A percentile compares a stretch with the other conserved stretches of the same genome.
phyloP scores from a whole-genome alignment of 441 rosid genomes.

The Metrosideros polymorpha region DNA sequence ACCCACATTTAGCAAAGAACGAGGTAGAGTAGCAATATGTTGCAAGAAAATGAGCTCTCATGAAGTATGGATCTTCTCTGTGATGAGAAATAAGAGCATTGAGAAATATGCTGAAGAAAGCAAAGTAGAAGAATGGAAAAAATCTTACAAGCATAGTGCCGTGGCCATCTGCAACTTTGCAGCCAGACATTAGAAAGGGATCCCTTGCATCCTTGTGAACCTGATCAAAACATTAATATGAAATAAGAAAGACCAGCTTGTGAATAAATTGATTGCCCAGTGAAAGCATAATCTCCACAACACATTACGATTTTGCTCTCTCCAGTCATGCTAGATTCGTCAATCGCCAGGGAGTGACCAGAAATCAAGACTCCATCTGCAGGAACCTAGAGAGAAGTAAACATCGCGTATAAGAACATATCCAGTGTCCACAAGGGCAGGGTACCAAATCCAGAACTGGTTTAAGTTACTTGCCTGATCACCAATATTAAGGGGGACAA shows the following conservation, averaged over 20 bases:
- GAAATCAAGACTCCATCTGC: constrained; percentile 85
- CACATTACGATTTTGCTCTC: constrained; percentile 84
- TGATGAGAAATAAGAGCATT: neutral
- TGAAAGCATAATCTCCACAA: neutral
- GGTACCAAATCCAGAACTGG: neutral
- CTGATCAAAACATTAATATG: constrained; percentile 22
- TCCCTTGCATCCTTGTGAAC: constrained; percentile 55
- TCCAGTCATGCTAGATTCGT: constrained; percentile 99
- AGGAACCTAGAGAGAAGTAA: constrained; percentile 52
- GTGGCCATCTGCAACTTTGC: constrained; percentile 96
- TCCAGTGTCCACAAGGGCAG: neutral
- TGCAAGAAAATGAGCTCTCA: neutral
- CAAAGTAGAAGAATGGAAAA: neutral
- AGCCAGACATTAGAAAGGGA: constrained; percentile 96
- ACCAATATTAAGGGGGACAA: constrained; percentile 87
- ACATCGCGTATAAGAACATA: neutral
- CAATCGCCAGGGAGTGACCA: constrained; percentile 81
- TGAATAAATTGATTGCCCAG: neutral
- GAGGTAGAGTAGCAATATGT: neutral
- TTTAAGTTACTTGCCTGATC: constrained; percentile 52
- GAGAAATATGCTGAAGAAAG: neutral
- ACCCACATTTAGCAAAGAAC: neutral
- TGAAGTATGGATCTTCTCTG: neutral
- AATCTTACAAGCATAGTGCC: constrained; percentile 86
- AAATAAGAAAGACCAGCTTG: neutral